Evolutionary conservation across 1,284 basidiomycete species (phyloP).

Genomic region (Pyrrhoderma noxium): DNA sequence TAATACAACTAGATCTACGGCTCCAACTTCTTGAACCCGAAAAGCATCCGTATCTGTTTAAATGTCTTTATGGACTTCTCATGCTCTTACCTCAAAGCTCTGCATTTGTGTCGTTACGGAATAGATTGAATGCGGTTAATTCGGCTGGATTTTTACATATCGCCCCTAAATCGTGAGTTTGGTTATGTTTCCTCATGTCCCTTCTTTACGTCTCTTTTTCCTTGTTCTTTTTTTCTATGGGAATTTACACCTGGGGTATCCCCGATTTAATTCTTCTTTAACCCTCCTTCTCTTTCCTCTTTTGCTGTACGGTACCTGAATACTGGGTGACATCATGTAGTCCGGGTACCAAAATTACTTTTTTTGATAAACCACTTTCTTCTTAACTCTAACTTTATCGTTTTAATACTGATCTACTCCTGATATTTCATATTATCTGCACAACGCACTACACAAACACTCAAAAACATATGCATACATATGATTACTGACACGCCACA

Average conservation of each 20-base stretch:
- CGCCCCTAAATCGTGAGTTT: slow-evolving; percentile 67
- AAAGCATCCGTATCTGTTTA: slow-evolving; percentile 92
- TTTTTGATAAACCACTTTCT: too few relatives aligned
- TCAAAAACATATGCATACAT: slow-evolving; percentile 27
- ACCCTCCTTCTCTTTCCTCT: too few relatives aligned
- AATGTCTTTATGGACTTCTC: slow-evolving; percentile 93
- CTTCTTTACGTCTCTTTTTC: background rate
- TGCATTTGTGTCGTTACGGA: slow-evolving; percentile 92
- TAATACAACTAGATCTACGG: slow-evolving; percentile 85
- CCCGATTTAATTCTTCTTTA: too few relatives aligned
- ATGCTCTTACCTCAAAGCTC: slow-evolving; percentile 98
- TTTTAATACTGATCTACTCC: too few relatives aligned
- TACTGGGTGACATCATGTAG: too few relatives aligned
- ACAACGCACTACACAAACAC: background rate
- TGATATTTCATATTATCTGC: background rate
- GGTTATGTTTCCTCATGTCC: background rate
- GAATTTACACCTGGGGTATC: too few relatives aligned
- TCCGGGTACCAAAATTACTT: too few relatives aligned
- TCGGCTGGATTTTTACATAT: slow-evolving; percentile 90
- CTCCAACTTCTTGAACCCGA: slow-evolving; percentile 96
- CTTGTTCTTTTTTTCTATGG: background rate
- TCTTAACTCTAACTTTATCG: too few relatives aligned
- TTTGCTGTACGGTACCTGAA: too few relatives aligned
- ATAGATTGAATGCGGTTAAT: slow-evolving; percentile 91
- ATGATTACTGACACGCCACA: too few relatives aligned